These are phyloP conservation scores for Sedum album DNA, from an alignment of 164 flowering plant genomes.

Conservation along the genomic window DNA sequence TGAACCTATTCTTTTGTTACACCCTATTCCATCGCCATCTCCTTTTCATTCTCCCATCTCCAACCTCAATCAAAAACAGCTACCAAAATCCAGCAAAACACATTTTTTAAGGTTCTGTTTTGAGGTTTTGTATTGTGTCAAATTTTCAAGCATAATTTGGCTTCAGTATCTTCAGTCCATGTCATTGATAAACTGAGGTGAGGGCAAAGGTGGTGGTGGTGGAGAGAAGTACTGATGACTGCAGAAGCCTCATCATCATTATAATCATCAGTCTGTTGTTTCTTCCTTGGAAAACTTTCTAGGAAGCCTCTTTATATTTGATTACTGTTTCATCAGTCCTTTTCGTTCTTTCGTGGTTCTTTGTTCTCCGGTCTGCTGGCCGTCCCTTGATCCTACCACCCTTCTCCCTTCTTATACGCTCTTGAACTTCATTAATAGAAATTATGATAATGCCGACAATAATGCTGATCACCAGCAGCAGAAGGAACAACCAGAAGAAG, in stretches of 20 bases:
- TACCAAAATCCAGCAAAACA: neutral
- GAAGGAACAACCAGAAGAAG: neutral
- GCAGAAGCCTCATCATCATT: neutral
- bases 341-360: conserved; percentile 66
- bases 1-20: neutral
- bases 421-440: conserved; percentile 12
- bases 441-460: conserved; percentile 3
- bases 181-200: neutral
- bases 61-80: too few relatives aligned
- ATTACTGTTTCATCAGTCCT: conserved; percentile 34
- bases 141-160: neutral
- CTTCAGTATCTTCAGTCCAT: neutral
- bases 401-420: conserved; percentile 30
- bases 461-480: neutral
- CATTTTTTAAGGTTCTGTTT: neutral
- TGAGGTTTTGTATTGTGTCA: neutral
- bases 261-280: neutral
- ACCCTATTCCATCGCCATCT: neutral
- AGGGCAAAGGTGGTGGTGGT: neutral
- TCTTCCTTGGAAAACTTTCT: conserved; percentile 27
- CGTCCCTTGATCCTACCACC: conserved; percentile 29
- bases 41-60: neutral
- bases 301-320: conserved; percentile 35
- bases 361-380: conserved; percentile 45
- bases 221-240: neutral